These are phyloP conservation scores for Wickerhamiella domercqiae DNA, from an alignment of 805 yeast species.

Conservation along the genomic window DNA sequence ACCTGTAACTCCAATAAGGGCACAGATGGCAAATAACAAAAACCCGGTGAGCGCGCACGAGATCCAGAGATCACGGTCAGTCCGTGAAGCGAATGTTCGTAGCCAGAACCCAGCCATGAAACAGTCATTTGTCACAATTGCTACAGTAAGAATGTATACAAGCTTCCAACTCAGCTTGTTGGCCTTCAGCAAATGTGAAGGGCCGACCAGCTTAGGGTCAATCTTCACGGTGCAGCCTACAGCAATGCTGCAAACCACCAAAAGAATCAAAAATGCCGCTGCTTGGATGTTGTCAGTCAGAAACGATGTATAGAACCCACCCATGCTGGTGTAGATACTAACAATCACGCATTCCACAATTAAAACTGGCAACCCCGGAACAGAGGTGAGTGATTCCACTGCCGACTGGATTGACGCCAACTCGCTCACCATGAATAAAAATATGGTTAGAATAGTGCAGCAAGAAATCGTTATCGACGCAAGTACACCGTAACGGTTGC, in stretches of 20 bases:
- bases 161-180: conserved; percentile 80
- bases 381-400: conserved; percentile 59
- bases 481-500: conserved; percentile 60
- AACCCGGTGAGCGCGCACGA: conserved; percentile 66
- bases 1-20: conserved; percentile 70
- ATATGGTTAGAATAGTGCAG: conserved; percentile 73
- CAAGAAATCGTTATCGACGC: conserved; percentile 63
- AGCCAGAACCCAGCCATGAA: conserved; percentile 90
- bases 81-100: conserved; percentile 76
- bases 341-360: conserved; percentile 83
- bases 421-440: conserved; percentile 76
- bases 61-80: conserved; percentile 57
- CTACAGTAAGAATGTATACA: conserved; percentile 66
- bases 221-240: conserved; percentile 56
- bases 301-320: conserved; percentile 82
- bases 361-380: conserved; percentile 64
- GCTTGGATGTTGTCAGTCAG: conserved; percentile 80
- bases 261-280: conserved; percentile 43
- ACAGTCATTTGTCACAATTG: conserved; percentile 79
- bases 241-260: conserved; percentile 60
- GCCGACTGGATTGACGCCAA: conserved; percentile 67
- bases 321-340: conserved; percentile 69
- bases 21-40: conserved; percentile 44
- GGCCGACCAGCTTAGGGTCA: conserved; percentile 46
- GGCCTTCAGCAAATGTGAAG: conserved; percentile 47